These are phyloP conservation scores for Saksenaea oblongispora DNA, from an alignment of 371 early-diverging fungal species.

Conservation along the genomic window DNA sequence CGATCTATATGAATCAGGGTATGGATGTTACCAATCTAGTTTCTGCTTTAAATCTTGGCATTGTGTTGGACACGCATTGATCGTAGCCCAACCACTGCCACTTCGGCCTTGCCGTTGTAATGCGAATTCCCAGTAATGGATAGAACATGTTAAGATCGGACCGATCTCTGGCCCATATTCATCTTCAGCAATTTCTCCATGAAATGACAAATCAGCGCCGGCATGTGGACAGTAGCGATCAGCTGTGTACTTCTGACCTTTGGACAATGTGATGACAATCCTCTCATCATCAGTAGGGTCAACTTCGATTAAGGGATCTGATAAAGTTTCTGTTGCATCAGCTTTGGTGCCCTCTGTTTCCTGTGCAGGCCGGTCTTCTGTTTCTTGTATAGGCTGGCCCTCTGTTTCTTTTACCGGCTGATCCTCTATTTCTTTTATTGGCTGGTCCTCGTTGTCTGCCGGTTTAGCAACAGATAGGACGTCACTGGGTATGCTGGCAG, in stretches of 20 bases:
- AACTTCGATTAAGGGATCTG: constrained; percentile 28
- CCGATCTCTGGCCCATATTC: constrained; percentile 54
- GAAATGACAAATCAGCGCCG: constrained; percentile 45
- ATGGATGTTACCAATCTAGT: constrained; percentile 18
- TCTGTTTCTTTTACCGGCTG: too few species aligned
- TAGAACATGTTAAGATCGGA: constrained; percentile 39
- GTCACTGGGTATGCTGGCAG: too few species aligned
- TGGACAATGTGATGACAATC: constrained; percentile 41
- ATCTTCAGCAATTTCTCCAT: constrained; percentile 39
- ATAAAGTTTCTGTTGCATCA: too few species aligned
- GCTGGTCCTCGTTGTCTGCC: not conserved
- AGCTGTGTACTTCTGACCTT: constrained; percentile 40
- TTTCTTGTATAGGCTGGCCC: too few species aligned
- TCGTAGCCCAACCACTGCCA: constrained; percentile 30
- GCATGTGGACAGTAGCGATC: constrained; percentile 58
- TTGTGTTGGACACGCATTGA: constrained; percentile 42
- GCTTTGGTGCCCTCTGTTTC: too few species aligned
- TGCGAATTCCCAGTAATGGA: constrained; percentile 55
- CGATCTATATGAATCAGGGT: too few species aligned
- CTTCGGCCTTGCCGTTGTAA: constrained; percentile 41
- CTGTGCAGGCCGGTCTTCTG: too few species aligned
- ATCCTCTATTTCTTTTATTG: constrained; percentile 16
- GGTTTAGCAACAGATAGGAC: too few species aligned
- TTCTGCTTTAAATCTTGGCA: constrained; percentile 9
- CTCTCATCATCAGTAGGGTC: constrained; percentile 44